Conservation (phyloP, 2,329 filamentous ascomycete species). For the Stagonosporopsis cucurbitacearum region DNA sequence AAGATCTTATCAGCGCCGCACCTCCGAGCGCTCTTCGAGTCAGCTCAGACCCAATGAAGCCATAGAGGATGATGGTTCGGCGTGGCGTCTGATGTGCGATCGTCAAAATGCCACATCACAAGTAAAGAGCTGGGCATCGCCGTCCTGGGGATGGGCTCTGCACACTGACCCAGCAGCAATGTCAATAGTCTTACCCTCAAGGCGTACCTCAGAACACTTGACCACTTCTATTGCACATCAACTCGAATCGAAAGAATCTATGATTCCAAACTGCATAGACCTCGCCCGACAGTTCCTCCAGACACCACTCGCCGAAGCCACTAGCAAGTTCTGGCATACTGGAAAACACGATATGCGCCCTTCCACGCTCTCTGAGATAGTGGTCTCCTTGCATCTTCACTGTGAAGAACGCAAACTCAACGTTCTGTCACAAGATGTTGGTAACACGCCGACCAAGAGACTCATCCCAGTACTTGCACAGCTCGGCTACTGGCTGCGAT, state of each 20-base stretch:
- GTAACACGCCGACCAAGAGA: conserved; percentile 54
- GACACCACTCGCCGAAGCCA: conserved; percentile 43
- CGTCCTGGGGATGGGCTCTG: conserved; percentile 46
- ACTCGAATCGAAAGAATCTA: conserved; percentile 36
- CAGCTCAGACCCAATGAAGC: conserved; percentile 33
- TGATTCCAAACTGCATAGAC: conserved; percentile 38
- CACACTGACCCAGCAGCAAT: conserved; percentile 33
- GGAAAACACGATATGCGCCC: conserved; percentile 48
- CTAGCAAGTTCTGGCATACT: conserved; percentile 58
- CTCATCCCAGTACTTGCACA: conserved; percentile 81
- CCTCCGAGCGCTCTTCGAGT: conserved; percentile 30
- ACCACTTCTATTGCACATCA: conserved; percentile 32
- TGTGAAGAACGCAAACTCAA: conserved; percentile 88
- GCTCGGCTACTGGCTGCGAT: conserved; percentile 81
- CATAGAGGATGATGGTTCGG: conserved; percentile 34
- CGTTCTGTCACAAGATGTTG: conserved; percentile 60
- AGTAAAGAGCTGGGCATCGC: conserved; percentile 40
- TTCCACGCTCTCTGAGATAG: conserved; percentile 69
- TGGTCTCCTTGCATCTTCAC: conserved; percentile 81
- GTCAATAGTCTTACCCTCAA: conserved; percentile 33
- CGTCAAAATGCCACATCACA: conserved; percentile 34
- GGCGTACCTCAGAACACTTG: conserved; percentile 23
- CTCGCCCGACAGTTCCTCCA: conserved; percentile 45
- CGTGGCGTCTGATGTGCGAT: conserved; percentile 45
- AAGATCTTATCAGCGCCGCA: conserved; percentile 32